Conservation (phyloP, 1,284 basidiomycete genomes). For the Cutaneotrichosporon sp. region DNA sequence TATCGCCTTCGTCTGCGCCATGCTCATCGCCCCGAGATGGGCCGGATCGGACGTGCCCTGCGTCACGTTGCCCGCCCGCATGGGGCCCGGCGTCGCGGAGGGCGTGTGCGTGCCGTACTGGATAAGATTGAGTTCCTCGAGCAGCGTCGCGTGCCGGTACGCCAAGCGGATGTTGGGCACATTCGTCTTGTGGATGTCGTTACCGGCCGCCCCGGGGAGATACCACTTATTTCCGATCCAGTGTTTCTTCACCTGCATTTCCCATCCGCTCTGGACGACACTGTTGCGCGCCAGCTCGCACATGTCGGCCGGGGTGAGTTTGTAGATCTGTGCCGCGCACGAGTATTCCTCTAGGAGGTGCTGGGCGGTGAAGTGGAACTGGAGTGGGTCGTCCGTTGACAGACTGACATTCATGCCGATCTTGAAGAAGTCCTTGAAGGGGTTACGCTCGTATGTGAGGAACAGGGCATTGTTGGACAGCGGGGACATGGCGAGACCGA, state of each 20-base stretch:
- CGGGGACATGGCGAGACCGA: conserved; percentile 96
- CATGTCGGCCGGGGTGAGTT: conserved; percentile 66
- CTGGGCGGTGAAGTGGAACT: conserved; percentile 95
- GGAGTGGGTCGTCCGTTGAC: conserved; percentile 64
- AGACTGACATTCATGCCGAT: conserved; percentile 93
- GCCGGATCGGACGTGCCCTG: neutral
- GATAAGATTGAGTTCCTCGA: conserved; percentile 65
- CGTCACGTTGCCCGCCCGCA: conserved; percentile 7
- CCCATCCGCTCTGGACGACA: conserved; percentile 94
- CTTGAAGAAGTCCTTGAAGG: conserved; percentile 94
- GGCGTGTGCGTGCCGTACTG: conserved; percentile 36
- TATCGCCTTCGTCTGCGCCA: conserved; percentile 16
- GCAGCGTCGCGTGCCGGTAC: conserved; percentile 81
- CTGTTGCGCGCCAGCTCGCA: conserved; percentile 92
- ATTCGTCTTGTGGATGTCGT: conserved; percentile 95
- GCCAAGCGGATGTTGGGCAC: conserved; percentile 85
- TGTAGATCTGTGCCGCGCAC: conserved; percentile 95
- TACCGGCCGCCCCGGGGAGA: conserved; percentile 76
- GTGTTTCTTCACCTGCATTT: conserved; percentile 97
- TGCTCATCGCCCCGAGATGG: conserved; percentile 15
- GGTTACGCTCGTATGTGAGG: conserved; percentile 91
- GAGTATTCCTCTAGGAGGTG: conserved; percentile 96
- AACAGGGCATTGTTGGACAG: conserved; percentile 97
- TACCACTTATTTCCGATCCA: conserved; percentile 93
- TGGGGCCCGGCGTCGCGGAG: conserved; percentile 26